phyloP scores from a whole-genome alignment of 1,284 basidiomycete genomes.

The Ustilago curta region DNA sequence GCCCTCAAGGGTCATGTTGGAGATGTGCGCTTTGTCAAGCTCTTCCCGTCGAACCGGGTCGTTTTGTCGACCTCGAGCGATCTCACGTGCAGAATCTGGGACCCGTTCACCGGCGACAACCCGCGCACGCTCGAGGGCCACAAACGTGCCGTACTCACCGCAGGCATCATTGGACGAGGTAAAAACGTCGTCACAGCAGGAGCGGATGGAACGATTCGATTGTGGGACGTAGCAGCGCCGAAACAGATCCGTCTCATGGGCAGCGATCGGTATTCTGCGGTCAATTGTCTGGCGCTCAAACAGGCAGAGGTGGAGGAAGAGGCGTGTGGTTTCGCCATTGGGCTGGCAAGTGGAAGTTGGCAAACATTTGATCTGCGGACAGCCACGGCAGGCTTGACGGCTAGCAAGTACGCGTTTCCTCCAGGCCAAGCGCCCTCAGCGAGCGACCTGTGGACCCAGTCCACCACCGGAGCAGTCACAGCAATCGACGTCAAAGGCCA shows the following conservation, averaged over 20 bases:
- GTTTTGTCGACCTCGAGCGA: slow-evolving; percentile 77
- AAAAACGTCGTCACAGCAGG: slow-evolving; percentile 75
- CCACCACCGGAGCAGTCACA: slow-evolving; percentile 68
- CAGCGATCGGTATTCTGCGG: slow-evolving; percentile 70
- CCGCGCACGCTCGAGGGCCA: slow-evolving; percentile 79
- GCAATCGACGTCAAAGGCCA: slow-evolving; percentile 51
- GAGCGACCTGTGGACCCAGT: slow-evolving; percentile 74
- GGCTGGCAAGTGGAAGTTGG: slow-evolving; percentile 75
- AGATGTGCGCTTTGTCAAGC: slow-evolving; percentile 55
- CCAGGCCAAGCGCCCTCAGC: slow-evolving; percentile 56
- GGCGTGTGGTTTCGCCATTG: slow-evolving; percentile 69
- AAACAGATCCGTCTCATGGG: slow-evolving; percentile 67
- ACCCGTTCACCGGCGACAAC: slow-evolving; percentile 71
- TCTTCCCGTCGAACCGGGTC: slow-evolving; percentile 65
- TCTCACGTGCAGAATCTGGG: slow-evolving; percentile 75
- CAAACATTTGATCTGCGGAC: slow-evolving; percentile 75
- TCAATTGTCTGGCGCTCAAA: slow-evolving; percentile 71
- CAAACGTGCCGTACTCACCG: slow-evolving; percentile 73
- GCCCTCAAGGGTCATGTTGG: slow-evolving; percentile 57
- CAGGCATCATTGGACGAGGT: slow-evolving; percentile 76
- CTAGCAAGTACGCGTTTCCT: slow-evolving; percentile 67
- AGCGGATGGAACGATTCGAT: slow-evolving; percentile 77
- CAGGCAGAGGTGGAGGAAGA: slow-evolving; percentile 21
- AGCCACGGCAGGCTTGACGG: slow-evolving; percentile 71
- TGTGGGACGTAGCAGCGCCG: slow-evolving; percentile 80